phyloP scores from a whole-genome alignment of 192 early-diverging fungal genomes.

The Ambispora gerdemannii region DNA sequence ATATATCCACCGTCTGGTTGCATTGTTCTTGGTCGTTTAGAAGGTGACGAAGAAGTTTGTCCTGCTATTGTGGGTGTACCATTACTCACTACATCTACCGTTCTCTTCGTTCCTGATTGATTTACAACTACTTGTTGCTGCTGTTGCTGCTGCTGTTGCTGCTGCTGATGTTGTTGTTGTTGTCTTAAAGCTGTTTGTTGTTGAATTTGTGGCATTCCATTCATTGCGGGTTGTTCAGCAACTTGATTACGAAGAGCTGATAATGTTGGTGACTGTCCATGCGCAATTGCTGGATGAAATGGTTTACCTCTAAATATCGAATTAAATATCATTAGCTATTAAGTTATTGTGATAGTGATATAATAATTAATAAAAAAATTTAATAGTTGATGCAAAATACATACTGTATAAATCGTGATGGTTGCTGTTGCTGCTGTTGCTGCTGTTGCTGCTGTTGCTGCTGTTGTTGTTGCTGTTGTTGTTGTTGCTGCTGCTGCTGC shows the following conservation, averaged over 20 bases:
- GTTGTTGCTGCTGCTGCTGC: slow-evolving; percentile 7
- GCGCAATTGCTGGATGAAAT: too few relatives aligned
- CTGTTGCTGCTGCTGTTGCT: neutral
- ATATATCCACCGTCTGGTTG: too few relatives aligned
- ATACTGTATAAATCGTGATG: neutral
- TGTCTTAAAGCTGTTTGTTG: too few relatives aligned
- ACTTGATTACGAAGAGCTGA: too few relatives aligned
- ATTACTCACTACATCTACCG: neutral
- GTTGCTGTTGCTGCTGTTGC: neutral
- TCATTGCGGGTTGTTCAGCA: too few relatives aligned
- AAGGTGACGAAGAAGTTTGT: neutral
- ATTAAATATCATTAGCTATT: too few relatives aligned
- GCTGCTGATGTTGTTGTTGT: neutral
- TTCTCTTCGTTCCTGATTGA: neutral
- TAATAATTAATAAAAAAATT: neutral
- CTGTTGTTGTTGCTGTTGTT: neutral
- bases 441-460: neutral
- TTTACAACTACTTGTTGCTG: too few relatives aligned
- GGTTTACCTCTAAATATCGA: too few relatives aligned
- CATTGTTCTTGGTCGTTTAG: slow-evolving; percentile 3
- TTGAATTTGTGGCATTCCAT: too few relatives aligned
- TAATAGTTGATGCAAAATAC: neutral
- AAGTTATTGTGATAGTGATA: too few relatives aligned
- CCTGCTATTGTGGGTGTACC: neutral
- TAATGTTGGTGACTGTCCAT: too few relatives aligned